Evolutionary conservation across 192 early-diverging fungal species (phyloP).

Genomic region (Coemansia sp.): DNA sequence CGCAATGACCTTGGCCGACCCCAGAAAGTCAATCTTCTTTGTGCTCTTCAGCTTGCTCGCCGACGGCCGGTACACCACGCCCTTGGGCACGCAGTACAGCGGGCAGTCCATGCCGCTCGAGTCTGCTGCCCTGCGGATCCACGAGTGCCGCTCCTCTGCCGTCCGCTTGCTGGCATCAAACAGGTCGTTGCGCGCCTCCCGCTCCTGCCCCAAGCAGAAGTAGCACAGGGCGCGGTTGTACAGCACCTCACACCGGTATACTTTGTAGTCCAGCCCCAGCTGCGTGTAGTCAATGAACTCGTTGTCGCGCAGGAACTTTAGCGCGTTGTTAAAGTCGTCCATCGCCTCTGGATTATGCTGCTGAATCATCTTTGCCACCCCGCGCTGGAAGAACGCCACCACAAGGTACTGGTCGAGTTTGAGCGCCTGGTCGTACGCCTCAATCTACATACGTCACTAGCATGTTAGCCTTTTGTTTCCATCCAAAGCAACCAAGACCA

Average conservation of each 20-base stretch:
- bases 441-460: constrained; percentile 66
- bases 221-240: constrained; percentile 89
- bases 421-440: constrained; percentile 69
- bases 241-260: constrained; percentile 83
- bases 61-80: constrained; percentile 78
- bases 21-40: constrained; percentile 74
- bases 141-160: constrained; percentile 65
- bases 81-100: constrained; percentile 75
- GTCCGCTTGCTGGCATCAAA: constrained; percentile 50
- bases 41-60: constrained; percentile 82
- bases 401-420: constrained; percentile 84
- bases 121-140: constrained; percentile 64
- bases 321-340: constrained; percentile 76
- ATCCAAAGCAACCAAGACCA: background rate
- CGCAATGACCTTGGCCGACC: constrained; percentile 81
- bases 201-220: constrained; percentile 68
- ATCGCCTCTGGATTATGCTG: constrained; percentile 70
- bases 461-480: too few relatives aligned
- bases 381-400: constrained; percentile 90
- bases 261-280: constrained; percentile 85
- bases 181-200: constrained; percentile 71
- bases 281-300: constrained; percentile 93
- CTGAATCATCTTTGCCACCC: constrained; percentile 73
- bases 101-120: constrained; percentile 60
- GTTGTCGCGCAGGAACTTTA: constrained; percentile 78